These are phyloP conservation scores for Solanum pennellii DNA, from an alignment of 257 asterid species.

Conservation along the genomic window DNA sequence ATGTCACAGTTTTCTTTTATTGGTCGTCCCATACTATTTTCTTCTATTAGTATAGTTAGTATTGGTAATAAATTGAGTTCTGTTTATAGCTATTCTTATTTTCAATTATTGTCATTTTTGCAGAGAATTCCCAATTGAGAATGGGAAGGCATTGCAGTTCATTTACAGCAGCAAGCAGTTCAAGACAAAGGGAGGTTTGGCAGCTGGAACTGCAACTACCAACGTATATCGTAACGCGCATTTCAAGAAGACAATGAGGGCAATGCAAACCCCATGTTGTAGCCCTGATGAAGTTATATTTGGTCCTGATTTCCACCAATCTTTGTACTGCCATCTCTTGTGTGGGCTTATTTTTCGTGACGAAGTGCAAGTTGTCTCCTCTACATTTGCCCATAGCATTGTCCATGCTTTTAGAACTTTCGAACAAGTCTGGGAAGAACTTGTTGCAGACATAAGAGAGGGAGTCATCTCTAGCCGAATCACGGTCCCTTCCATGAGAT, in stretches of 20 bases:
- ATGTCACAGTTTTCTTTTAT: background rate
- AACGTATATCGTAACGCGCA: slow-evolving; percentile 57
- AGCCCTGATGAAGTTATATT: slow-evolving; percentile 95
- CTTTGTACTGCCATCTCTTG: slow-evolving; percentile 77
- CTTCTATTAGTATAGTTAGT: background rate
- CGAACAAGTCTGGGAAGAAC: slow-evolving; percentile 69
- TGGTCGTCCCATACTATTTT: background rate
- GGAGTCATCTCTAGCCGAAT: slow-evolving; percentile 57
- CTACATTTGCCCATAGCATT: slow-evolving; percentile 87
- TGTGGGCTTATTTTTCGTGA: slow-evolving; percentile 69
- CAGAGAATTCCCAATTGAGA: slow-evolving; percentile 62
- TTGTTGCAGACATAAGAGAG: slow-evolving; percentile 48
- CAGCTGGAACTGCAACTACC: slow-evolving; percentile 95
- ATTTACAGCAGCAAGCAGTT: slow-evolving; percentile 85
- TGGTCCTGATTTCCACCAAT: slow-evolving; percentile 82
- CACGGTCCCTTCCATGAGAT: slow-evolving; percentile 55
- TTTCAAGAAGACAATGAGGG: slow-evolving; percentile 74
- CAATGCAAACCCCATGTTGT: slow-evolving; percentile 76
- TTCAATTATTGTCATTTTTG: background rate
- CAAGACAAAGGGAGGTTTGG: slow-evolving; percentile 87
- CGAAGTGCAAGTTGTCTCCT: slow-evolving; percentile 65
- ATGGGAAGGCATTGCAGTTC: slow-evolving; percentile 83
- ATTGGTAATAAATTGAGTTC: background rate
- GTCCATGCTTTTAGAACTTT: slow-evolving; percentile 79
- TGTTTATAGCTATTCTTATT: background rate